phyloP scores from a whole-genome alignment of 2,329 filamentous ascomycete species.

The Aspergillus brunneoviolaceus region DNA sequence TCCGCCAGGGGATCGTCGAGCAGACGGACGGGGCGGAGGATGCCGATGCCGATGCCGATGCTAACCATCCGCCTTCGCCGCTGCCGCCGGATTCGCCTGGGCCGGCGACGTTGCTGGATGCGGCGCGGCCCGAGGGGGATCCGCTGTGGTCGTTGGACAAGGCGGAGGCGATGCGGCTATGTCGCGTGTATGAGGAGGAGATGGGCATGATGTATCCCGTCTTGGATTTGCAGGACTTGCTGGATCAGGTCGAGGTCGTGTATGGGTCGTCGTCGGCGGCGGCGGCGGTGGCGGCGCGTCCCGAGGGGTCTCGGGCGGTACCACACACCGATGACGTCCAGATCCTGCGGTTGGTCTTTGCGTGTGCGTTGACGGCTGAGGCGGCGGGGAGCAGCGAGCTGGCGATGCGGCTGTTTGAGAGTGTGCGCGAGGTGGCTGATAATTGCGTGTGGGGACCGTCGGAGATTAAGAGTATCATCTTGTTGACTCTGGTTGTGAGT shows the following conservation, averaged over 20 bases:
- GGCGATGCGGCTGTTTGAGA: constrained; percentile 72
- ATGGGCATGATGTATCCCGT: constrained; percentile 89
- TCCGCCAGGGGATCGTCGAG: constrained; percentile 80
- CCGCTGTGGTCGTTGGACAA: constrained; percentile 74
- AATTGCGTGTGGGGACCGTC: constrained; percentile 58
- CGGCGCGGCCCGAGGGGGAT: constrained; percentile 48
- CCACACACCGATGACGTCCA: constrained; percentile 63
- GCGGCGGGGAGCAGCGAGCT: constrained; percentile 73
- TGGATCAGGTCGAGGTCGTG: constrained; percentile 63
- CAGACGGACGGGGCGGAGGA: constrained; percentile 27
- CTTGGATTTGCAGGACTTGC: constrained; percentile 66
- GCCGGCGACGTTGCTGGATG: constrained; percentile 4
- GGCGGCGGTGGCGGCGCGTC: neutral
- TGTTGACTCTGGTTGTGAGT: constrained; percentile 53
- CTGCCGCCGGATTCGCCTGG: constrained; percentile 30
- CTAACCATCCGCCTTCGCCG: constrained; percentile 44
- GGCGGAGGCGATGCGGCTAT: constrained; percentile 76
- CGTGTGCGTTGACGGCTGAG: constrained; percentile 73
- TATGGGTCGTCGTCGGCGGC: constrained; percentile 46
- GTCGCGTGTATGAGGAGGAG: constrained; percentile 79
- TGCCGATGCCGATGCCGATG: constrained; percentile 62
- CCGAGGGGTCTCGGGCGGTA: constrained; percentile 43
- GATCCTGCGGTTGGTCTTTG: constrained; percentile 77
- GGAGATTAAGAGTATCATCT: constrained; percentile 58
- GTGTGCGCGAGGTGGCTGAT: constrained; percentile 70